Conservation (phyloP, 257 asterid species). For the Solanum lignicaule region DNA sequence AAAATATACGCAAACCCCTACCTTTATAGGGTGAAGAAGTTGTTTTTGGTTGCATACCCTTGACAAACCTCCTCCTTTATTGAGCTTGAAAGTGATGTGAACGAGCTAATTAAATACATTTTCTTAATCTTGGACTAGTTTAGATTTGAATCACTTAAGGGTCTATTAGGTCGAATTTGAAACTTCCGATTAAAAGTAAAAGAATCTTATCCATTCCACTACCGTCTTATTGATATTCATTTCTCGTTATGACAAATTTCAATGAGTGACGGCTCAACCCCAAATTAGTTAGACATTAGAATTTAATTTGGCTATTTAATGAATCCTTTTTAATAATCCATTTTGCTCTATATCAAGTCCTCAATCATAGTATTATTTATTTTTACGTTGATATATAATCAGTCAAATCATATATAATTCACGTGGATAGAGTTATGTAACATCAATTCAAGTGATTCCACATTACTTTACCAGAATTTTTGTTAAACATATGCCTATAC, state of each 20-base stretch:
- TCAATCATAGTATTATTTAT: no score
- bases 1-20: no score
- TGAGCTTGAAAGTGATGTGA: not conserved
- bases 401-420: no score
- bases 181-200: not conserved
- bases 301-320: not conserved
- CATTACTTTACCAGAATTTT: no score
- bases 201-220: not conserved
- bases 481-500: no score
- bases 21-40: not conserved
- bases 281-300: not conserved
- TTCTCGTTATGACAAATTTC: not conserved
- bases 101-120: not conserved
- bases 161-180: not conserved
- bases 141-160: rapidly evolving
- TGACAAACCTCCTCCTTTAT: not conserved
- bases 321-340: not conserved
- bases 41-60: not conserved
- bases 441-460: no score
- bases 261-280: not conserved
- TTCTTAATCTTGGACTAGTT: not conserved
- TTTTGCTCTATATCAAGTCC: no score
- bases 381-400: no score
- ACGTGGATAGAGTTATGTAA: no score
- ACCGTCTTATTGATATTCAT: not conserved